Evolutionary conservation across 2,329 filamentous ascomycete genomes (phyloP).

Genomic region (Rhinocladiella similis): DNA sequence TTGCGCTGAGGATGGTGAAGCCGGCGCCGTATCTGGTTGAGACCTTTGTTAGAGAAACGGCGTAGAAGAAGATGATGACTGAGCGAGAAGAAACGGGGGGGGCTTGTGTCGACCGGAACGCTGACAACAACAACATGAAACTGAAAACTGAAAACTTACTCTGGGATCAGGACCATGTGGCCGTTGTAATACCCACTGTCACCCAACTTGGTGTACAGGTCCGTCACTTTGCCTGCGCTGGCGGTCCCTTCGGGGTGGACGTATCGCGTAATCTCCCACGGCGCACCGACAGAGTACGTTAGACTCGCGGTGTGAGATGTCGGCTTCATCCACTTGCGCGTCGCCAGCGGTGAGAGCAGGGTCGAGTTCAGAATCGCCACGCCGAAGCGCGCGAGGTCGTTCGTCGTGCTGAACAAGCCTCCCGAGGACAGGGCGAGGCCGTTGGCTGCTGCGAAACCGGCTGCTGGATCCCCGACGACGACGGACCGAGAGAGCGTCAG

Average conservation of each 20-base stretch:
- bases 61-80: too few species aligned
- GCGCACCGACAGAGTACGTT: conserved; percentile 40
- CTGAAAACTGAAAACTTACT: too few species aligned
- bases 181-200: conserved; percentile 42
- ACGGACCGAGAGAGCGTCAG: conserved; percentile 23
- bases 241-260: conserved; percentile 5
- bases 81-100: too few species aligned
- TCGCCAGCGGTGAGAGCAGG: conserved; percentile 37
- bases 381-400: conserved; percentile 39
- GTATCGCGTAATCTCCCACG: conserved; percentile 47
- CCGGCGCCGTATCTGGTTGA: conserved; percentile 37
- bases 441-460: neutral
- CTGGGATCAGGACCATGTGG: conserved; percentile 44
- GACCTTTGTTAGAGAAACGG: too few species aligned
- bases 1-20: conserved; percentile 45
- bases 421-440: conserved; percentile 24
- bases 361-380: conserved; percentile 37
- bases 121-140: too few species aligned
- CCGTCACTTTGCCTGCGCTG: conserved; percentile 28
- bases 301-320: conserved; percentile 42
- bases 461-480: conserved; percentile 14
- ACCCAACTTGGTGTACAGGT: conserved; percentile 46
- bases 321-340: conserved; percentile 45
- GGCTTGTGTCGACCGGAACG: too few species aligned
- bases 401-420: conserved; percentile 35